Evolutionary conservation across 768 basidiomycete genomes (phyloP), one percentile per base, ranked within the genome.

Genomic region (Tricholoma bakamatsutake): DNA sequence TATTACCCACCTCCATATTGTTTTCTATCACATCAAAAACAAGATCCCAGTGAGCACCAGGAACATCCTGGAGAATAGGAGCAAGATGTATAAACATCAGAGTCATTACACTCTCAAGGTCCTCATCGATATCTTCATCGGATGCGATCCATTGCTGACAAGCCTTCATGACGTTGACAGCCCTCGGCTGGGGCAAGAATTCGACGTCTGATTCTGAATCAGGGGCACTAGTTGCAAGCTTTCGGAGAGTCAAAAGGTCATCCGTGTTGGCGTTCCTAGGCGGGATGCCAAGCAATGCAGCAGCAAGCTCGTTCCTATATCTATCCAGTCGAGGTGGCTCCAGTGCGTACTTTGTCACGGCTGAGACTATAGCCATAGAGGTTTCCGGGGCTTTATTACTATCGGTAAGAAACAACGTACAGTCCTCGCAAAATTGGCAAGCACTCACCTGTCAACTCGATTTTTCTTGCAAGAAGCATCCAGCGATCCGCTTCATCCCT

Each of bases 11-110:
- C 80, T 98, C 95, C 2, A 98, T 75, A 62, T 90, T 91, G 56
- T 78, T 88, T 68, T 96, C 94, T 11, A 96, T 65, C 13, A 98
- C 69, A 65, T 98, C 94, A 67, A 91, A 95, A 4, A 94, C 83
- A 33, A 94, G 80, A 49, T 92, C 89, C 97, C 97, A 99, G 69
- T 98, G 97, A 0, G 80, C 74, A 0, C 96, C 97, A 12, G 83
- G 75, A 1, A 96, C 77, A 64, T 84, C 89, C 69, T 98, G 93
- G 57, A 98, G 70, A 53, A 98, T 87, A 2, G 95, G 94, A 1
- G 85, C 90, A 1, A 98, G 75, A 54, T 87, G 77, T 43, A 78
- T 70, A 65, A 92, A 90, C 3, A 97, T 67, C 57, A 84, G 68
- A 6, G 88, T 84, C 75, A 96, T 84, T 52, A 78, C 81, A 56